Percentiles rank a stretch among this genome's conserved stretches.
These are phyloP conservation scores for Ceratocystis diversiconidia DNA, from an alignment of 2,329 filamentous ascomycete species.

Conservation along the genomic window DNA sequence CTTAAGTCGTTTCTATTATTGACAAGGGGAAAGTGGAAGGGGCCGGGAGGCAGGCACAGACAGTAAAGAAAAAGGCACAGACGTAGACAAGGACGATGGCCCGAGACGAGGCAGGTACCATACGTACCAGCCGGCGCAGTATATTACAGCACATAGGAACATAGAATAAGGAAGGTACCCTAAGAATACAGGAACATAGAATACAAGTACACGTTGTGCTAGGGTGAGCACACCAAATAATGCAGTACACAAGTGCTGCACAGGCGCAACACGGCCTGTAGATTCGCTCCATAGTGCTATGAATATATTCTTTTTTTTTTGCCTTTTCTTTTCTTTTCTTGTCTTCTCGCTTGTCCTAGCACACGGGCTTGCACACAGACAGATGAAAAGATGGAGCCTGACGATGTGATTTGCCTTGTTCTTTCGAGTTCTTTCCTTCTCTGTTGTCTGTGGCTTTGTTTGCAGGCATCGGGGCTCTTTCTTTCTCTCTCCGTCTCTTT, in stretches of 20 bases:
- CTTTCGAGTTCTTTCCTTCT: background rate
- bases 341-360: background rate
- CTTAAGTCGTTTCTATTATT: background rate
- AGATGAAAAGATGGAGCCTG: background rate
- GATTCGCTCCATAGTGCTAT: too few relatives aligned
- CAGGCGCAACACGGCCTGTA: too few relatives aligned
- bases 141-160: too few relatives aligned
- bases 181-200: too few relatives aligned
- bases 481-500: background rate
- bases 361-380: background rate
- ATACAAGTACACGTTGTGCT: background rate
- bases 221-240: background rate
- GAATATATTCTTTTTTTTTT: too few relatives aligned
- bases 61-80: background rate
- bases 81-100: background rate
- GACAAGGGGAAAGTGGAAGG: slow-evolving; percentile 1
- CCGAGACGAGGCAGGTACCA: background rate
- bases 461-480: background rate
- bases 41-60: background rate
- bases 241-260: background rate
- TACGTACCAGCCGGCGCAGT: background rate
- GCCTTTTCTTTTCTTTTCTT: too few relatives aligned
- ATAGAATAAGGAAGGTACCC: too few relatives aligned
- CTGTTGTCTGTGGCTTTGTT: background rate
- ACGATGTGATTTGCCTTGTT: background rate